Evolutionary conservation across 2,329 filamentous ascomycete genomes (phyloP), one percentile per base, ranked within the genome.

Genomic region (Thelonectria rubi): DNA sequence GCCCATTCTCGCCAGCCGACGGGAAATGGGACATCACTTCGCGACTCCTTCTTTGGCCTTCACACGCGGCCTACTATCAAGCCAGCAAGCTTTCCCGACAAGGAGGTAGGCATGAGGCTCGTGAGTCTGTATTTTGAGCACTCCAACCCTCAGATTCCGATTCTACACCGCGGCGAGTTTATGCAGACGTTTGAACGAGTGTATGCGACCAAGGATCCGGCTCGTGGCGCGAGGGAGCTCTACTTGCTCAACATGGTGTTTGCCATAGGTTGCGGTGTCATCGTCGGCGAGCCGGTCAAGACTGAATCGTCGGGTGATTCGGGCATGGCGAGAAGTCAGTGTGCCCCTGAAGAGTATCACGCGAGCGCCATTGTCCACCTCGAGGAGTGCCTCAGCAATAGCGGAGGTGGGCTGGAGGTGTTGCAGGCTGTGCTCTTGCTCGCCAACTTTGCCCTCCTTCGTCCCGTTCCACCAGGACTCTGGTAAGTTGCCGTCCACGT

Each of bases 231-330:
- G 5, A 85, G 91, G 55, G 93, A 97, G 76, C 83, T 95, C n/a
- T 98, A 97, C 78, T 87, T 96, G 80, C 83, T 98, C 65, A 97
- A 97, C 77, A 97, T 98, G 78, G 94, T 98, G 21, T 98, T 97
- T 79, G 94, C 94, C 14, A 97, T 98, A 70, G 95, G 95, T 7
- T 91, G 92, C 17, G 94, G 93, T 17, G 97, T 97, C 69, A 97
- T 97, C 66, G 88, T 97, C 68, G 91, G 85, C 65, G 81, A 90
- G 76, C 79, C 80, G 71, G 70, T 86, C 76, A 76, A 86, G 73
- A 76, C 85, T 8, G 78, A 81, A 47, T 75, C 79, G 45, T 71
- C 76, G 26, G 76, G 74, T 3, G 73, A 77, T 45, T 64, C 67
- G 39, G 71, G 64, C 59, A 57, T 72, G 24, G 58, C 60, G 32